phyloP scores from a whole-genome alignment of 2,329 filamentous ascomycete genomes.

The Hypoxylon sp. region DNA sequence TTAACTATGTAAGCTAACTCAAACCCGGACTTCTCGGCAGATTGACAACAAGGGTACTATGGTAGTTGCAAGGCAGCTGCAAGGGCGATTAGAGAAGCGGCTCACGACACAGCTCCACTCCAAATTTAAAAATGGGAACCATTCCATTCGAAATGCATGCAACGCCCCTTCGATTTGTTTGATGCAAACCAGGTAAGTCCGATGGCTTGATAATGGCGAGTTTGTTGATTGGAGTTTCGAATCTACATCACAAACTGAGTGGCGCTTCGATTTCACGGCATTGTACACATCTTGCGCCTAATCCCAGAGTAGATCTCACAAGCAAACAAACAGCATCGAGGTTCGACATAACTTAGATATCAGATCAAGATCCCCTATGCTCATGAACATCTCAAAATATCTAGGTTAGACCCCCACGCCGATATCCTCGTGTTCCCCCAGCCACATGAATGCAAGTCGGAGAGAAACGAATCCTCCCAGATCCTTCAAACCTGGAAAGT shows the following conservation, averaged over 20 bases:
- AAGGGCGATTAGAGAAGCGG: conserved; percentile 16
- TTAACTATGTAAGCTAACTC: conserved; percentile 12
- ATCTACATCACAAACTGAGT: conserved; percentile 6
- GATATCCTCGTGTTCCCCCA: conserved; percentile 15
- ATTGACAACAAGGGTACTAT: conserved; percentile 26
- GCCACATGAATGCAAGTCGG: conserved; percentile 13
- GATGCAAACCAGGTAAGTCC: not conserved
- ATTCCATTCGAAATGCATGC: conserved; percentile 35
- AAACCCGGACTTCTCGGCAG: conserved; percentile 31
- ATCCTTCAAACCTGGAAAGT: conserved; percentile 31
- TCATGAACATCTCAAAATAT: conserved; percentile 7
- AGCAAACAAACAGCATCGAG: conserved; percentile 3
- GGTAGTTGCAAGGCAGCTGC: not conserved
- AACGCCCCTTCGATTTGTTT: conserved; percentile 28
- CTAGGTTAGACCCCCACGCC: not conserved
- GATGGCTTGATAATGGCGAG: conserved; percentile 14
- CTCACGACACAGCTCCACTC: conserved; percentile 28
- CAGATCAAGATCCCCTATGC: conserved; percentile 5
- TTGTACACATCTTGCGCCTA: conserved; percentile 16
- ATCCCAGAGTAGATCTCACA: conserved; percentile 34
- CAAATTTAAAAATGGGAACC: conserved; percentile 10
- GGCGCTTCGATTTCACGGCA: conserved; percentile 17
- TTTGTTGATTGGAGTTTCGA: conserved; percentile 5
- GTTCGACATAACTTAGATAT: conserved; percentile 5
- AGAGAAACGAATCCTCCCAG: conserved; percentile 20